These are phyloP conservation scores for Aureobasidium vineae DNA, from an alignment of 2,329 filamentous ascomycete genomes.

Conservation along the genomic window DNA sequence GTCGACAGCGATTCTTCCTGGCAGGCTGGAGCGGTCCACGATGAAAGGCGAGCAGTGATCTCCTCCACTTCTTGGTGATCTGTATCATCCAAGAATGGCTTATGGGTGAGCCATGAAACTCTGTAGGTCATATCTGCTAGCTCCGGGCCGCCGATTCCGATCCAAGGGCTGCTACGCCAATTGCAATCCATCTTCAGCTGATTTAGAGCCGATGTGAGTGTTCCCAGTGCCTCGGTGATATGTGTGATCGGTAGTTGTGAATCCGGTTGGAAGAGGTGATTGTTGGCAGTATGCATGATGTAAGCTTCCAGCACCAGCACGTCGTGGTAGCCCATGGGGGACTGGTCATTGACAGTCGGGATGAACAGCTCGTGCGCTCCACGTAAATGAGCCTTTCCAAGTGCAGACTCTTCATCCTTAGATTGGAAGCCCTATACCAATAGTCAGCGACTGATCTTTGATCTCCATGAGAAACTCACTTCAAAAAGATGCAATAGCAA, in stretches of 20 bases:
- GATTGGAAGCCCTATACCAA: slow-evolving; percentile 21
- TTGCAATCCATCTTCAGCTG: not conserved
- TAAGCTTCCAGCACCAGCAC: slow-evolving; percentile 31
- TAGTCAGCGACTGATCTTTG: not conserved
- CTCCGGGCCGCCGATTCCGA: slow-evolving; percentile 8
- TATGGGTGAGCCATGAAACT: slow-evolving; percentile 21
- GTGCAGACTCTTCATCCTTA: slow-evolving; percentile 7
- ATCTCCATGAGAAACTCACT: not conserved
- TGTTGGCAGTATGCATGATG: slow-evolving; percentile 29
- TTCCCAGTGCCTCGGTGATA: not conserved
- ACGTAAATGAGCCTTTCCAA: slow-evolving; percentile 26
- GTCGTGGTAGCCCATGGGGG: slow-evolving; percentile 26
- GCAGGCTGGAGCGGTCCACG: slow-evolving; percentile 16
- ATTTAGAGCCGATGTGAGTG: slow-evolving; percentile 5
- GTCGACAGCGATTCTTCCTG: not conserved
- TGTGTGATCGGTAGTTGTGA: slow-evolving; percentile 27
- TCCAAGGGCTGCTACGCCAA: slow-evolving; percentile 26
- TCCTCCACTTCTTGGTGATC: not conserved
- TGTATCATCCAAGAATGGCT: not conserved
- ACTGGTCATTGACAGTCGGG: not conserved
- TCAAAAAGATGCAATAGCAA: slow-evolving; percentile 31
- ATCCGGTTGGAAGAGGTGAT: slow-evolving; percentile 29
- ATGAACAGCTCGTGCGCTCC: slow-evolving; percentile 29
- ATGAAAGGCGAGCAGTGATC: not conserved
- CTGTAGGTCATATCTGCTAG: slow-evolving; percentile 17